Percentiles rank a stretch among this genome's conserved stretches.
Evolutionary conservation across 2,329 filamentous ascomycete species (phyloP).

Genomic region (Pyricularia sp.): DNA sequence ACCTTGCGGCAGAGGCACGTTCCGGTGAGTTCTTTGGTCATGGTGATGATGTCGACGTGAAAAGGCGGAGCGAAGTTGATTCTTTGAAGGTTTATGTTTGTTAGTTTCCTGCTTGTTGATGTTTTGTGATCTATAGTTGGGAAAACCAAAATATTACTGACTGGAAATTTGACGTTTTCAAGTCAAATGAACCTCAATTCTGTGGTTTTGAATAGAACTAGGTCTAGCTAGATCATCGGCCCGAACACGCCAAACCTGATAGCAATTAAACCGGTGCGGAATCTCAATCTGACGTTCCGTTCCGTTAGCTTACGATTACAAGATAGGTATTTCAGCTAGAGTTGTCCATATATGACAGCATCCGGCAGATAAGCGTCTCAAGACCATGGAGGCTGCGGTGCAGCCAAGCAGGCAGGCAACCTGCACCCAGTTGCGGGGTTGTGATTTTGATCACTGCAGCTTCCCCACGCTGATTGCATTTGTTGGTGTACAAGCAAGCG

Average conservation of each 20-base stretch:
- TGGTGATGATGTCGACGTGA: neutral
- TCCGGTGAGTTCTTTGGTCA: conserved; percentile 9
- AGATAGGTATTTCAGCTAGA: no score
- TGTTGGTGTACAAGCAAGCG: neutral
- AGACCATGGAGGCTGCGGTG: neutral
- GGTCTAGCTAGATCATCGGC: neutral
- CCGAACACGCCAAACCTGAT: neutral
- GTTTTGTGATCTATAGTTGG: neutral
- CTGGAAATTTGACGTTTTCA: neutral
- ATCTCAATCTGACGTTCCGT: neutral
- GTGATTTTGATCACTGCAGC: neutral
- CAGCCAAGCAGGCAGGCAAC: neutral
- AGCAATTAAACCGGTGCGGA: neutral
- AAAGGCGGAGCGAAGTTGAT: neutral
- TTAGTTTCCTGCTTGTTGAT: neutral
- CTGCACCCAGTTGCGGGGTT: neutral
- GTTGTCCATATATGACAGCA: neutral
- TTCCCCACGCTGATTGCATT: neutral
- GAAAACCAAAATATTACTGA: neutral
- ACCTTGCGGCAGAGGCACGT: conserved; percentile 18
- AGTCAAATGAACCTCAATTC: neutral
- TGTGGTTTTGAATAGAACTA: no score
- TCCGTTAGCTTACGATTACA: neutral
- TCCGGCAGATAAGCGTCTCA: neutral
- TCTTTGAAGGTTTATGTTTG: neutral